Conservation (phyloP, 306 rosid genomes). For the Lathyrus tuberosus region DNA sequence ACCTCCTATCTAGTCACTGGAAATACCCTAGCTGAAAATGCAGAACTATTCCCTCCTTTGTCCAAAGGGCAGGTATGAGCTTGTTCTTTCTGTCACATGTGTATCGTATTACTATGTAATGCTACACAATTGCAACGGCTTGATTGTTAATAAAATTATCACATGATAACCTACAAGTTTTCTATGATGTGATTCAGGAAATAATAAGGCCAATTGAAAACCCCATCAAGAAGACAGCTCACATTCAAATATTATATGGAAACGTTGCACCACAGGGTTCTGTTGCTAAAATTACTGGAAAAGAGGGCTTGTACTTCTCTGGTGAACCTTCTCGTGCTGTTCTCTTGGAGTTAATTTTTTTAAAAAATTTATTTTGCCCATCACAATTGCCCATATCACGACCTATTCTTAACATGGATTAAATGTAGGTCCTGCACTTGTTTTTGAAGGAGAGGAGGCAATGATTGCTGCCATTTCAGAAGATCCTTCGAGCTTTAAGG, state of each 20-base stretch:
- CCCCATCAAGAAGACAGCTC: constrained; percentile 96
- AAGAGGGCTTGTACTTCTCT: constrained; percentile 93
- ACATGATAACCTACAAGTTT: constrained; percentile 13
- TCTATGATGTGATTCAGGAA: constrained; percentile 59
- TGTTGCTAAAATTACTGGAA: constrained; percentile 97
- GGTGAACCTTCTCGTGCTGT: constrained; percentile 52
- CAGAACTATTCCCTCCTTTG: constrained; percentile 73
- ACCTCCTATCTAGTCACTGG: constrained; percentile 71
- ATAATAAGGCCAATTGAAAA: constrained; percentile 82
- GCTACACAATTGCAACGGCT: constrained; percentile 10
- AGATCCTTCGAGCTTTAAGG: constrained; percentile 84
- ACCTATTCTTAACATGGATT: constrained; percentile 36
- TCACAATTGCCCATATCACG: constrained; percentile 13
- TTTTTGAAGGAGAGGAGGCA: constrained; percentile 96
- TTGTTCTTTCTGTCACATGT: constrained; percentile 27
- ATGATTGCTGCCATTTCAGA: constrained; percentile 89
- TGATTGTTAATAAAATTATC: constrained; percentile 25
- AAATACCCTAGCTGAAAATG: constrained; percentile 86
- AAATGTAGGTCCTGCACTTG: constrained; percentile 84
- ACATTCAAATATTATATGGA: constrained; percentile 85
- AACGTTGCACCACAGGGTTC: constrained; percentile 92
- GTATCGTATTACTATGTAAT: constrained; percentile 1
- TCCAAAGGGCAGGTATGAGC: constrained; percentile 83
- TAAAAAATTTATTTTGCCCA: background rate
- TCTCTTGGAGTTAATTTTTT: constrained; percentile 24